These are phyloP conservation scores for Leucaena leucocephala DNA, from an alignment of 306 rosid genomes.

Conservation along the genomic window DNA sequence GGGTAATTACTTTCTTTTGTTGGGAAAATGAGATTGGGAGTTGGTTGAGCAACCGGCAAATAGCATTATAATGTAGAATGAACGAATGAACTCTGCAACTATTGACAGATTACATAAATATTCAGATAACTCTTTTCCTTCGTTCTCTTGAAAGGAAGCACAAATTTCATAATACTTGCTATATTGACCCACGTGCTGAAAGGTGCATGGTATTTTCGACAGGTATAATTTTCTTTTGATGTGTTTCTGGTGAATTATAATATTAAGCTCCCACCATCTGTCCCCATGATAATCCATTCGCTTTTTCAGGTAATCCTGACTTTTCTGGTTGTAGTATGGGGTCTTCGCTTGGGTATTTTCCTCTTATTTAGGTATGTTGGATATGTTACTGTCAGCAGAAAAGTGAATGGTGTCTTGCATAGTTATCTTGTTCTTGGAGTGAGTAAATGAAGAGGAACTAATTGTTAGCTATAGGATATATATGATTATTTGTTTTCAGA, in stretches of 20 bases:
- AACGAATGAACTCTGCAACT: conserved; percentile 7
- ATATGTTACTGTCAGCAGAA: conserved; percentile 7
- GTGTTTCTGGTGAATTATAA: background rate
- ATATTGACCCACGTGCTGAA: conserved; percentile 73
- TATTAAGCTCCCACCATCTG: background rate
- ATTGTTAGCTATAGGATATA: background rate
- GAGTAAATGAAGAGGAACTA: background rate
- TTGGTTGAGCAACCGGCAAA: background rate
- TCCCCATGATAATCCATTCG: conserved; percentile 12
- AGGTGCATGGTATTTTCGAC: conserved; percentile 83
- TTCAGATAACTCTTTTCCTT: background rate
- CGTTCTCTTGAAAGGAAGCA: conserved; percentile 63
- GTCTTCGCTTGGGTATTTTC: conserved; percentile 79
- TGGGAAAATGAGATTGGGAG: background rate
- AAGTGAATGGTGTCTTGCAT: background rate
- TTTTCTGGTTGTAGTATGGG: conserved; percentile 83
- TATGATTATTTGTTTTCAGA: background rate
- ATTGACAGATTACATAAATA: background rate
- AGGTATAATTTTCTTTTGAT: conserved; percentile 50
- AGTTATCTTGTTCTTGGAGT: background rate
- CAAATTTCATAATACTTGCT: conserved; percentile 82
- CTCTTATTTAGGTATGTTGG: conserved; percentile 66
- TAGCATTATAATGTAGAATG: background rate
- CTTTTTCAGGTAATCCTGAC: conserved; percentile 72
- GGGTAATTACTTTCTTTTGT: background rate